Percentiles rank a stretch among this genome's conserved stretches.
These are phyloP conservation scores for Neonectria neomacrospora DNA, from an alignment of 2,329 filamentous ascomycete genomes.

Conservation along the genomic window DNA sequence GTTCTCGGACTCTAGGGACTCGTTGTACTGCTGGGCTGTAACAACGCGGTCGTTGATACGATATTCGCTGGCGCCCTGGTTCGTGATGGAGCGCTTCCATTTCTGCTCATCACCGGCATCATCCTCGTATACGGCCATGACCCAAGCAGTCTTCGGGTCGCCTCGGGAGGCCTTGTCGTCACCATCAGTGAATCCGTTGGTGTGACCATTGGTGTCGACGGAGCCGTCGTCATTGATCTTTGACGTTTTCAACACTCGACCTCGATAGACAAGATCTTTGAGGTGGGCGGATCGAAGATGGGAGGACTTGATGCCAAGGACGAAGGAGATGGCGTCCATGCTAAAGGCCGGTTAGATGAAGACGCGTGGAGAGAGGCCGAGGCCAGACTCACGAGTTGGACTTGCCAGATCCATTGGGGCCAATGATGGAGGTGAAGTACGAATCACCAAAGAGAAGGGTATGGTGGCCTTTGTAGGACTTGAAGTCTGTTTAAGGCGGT, in stretches of 20 bases:
- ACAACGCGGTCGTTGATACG: conserved; percentile 94
- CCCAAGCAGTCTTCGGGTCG: conserved; percentile 96
- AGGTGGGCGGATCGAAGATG: conserved; percentile 94
- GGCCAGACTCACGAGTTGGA: conserved; percentile 83
- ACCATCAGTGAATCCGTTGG: conserved; percentile 69
- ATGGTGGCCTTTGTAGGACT: conserved; percentile 98
- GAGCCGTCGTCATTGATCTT: conserved; percentile 93
- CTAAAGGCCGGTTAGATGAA: conserved; percentile 56
- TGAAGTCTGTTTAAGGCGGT: conserved; percentile 77
- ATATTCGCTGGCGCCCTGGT: conserved; percentile 89
- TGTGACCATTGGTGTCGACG: conserved; percentile 70
- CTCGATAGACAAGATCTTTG: conserved; percentile 94
- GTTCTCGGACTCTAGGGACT: conserved; percentile 90
- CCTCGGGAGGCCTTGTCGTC: conserved; percentile 75
- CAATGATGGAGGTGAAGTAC: conserved; percentile 99
- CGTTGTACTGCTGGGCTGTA: conserved; percentile 91
- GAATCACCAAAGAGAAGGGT: conserved; percentile 94
- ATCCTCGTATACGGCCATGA: conserved; percentile 99
- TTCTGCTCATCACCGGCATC: conserved; percentile 94
- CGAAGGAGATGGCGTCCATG: conserved; percentile 99
- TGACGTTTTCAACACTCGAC: conserved; percentile 89
- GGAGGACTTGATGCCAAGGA: conserved; percentile 98
- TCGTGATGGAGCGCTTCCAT: conserved; percentile 96
- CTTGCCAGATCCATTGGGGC: conserved; percentile 99
- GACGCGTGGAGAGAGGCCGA: background rate